Percentiles rank a stretch among this genome's conserved stretches.
Conservation (phyloP, 441 rosid genomes). For the Jatropha podagrica region DNA sequence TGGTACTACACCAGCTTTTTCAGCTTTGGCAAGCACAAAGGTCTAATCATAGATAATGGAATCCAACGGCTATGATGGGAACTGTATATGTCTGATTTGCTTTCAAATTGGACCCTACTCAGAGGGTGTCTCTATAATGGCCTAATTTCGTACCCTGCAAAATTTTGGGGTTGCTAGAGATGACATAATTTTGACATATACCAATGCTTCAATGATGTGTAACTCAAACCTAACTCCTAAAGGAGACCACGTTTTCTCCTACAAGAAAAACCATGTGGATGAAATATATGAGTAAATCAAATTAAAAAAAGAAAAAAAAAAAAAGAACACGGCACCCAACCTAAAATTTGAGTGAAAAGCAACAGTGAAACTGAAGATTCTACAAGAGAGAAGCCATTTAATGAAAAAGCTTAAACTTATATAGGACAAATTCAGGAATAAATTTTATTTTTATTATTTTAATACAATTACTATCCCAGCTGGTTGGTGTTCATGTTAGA, state of each 20-base stretch:
- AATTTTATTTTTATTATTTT: no score
- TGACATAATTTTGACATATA: background rate
- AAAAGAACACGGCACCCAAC: no score
- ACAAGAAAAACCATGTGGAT: no score
- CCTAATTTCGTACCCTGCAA: background rate
- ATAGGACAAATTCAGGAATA: no score
- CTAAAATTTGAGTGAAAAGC: no score
- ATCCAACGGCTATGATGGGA: constrained; percentile 20
- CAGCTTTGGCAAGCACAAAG: constrained; percentile 21
- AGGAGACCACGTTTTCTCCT: no score
- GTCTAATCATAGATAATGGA: constrained; percentile 29
- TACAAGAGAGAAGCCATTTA: no score
- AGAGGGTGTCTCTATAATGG: constrained; percentile 2
- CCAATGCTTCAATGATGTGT: constrained; percentile 4
- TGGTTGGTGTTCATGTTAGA: background rate
- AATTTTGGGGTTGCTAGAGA: no score
- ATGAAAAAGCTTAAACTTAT: no score
- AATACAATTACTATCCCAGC: background rate
- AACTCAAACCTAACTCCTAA: background rate
- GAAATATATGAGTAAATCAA: no score
- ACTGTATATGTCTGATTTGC: background rate
- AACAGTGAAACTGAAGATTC: no score
- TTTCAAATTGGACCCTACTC: background rate
- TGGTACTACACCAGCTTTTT: constrained; percentile 24
- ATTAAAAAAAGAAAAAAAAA: no score